Percentiles rank a stretch among this genome's conserved stretches.
Evolutionary conservation across 2,329 filamentous ascomycete genomes (phyloP).

Genomic region (Xylariaceae sp.): DNA sequence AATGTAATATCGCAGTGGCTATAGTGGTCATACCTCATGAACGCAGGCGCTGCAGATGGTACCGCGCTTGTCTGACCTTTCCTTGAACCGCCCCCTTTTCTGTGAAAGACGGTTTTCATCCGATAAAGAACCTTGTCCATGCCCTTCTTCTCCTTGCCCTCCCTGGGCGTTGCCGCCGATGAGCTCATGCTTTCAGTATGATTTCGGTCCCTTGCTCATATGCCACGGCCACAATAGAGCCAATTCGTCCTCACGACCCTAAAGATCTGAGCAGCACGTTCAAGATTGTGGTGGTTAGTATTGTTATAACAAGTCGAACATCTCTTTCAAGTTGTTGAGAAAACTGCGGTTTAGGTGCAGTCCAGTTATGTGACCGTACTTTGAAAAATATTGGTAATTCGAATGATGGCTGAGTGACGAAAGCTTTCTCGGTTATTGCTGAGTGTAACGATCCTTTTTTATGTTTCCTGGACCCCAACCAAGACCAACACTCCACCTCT

Average conservation of each 20-base stretch:
- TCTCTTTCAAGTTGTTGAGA: too few relatives aligned
- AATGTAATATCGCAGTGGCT: background rate
- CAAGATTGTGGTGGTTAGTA: background rate
- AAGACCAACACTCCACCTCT: background rate
- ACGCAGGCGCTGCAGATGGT: conserved; percentile 17
- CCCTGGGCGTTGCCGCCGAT: conserved; percentile 29
- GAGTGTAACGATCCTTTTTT: background rate
- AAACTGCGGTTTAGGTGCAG: too few relatives aligned
- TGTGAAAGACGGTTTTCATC: conserved; percentile 56
- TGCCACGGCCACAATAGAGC: background rate
- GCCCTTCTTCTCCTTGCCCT: conserved; percentile 50
- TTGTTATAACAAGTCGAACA: conserved; percentile 21
- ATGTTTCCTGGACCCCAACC: background rate
- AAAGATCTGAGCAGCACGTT: background rate
- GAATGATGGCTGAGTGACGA: background rate
- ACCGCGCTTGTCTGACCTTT: conserved; percentile 21
- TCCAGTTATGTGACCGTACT: background rate
- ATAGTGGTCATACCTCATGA: conserved; percentile 33
- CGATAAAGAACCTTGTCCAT: conserved; percentile 55
- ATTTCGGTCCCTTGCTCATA: background rate
- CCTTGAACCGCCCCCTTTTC: conserved; percentile 46
- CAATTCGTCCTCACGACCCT: conserved; percentile 8
- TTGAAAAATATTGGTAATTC: background rate
- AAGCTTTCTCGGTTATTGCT: background rate
- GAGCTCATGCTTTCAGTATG: conserved; percentile 34